These are phyloP conservation scores for Xylaria cubensis DNA, from an alignment of 495 filamentous ascomycete genomes.

Conservation along the genomic window DNA sequence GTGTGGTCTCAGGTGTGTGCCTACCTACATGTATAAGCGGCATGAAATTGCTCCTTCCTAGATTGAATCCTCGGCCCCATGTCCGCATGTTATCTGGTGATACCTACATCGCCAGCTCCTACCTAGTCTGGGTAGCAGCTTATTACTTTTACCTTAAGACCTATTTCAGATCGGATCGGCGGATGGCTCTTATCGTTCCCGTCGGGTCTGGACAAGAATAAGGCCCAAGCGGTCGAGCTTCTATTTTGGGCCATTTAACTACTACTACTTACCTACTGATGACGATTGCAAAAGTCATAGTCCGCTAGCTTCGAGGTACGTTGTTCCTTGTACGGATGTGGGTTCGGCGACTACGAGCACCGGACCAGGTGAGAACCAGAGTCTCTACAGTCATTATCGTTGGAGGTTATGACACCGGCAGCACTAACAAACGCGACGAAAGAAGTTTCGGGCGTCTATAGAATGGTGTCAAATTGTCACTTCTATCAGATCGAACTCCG, in stretches of 20 bases:
- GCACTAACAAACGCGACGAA: neutral
- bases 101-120: neutral
- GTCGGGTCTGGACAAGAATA: neutral
- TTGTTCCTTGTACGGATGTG: neutral
- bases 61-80: neutral
- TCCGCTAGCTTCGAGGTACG: neutral
- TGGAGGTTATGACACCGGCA: neutral
- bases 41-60: conserved; percentile 7
- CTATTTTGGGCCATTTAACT: neutral
- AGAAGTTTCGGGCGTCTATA: neutral
- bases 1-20: neutral
- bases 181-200: neutral
- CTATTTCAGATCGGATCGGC: neutral
- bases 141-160: neutral
- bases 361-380: neutral
- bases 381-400: neutral
- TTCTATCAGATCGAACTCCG: neutral
- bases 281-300: neutral
- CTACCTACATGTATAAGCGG: neutral
- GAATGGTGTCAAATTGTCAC: neutral
- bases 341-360: neutral
- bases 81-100: neutral
- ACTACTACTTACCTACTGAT: neutral
- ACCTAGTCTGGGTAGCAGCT: neutral
- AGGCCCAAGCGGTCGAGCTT: neutral